Conservation (phyloP, 1,284 basidiomycete species). For the Trichosporon ovoides region DNA sequence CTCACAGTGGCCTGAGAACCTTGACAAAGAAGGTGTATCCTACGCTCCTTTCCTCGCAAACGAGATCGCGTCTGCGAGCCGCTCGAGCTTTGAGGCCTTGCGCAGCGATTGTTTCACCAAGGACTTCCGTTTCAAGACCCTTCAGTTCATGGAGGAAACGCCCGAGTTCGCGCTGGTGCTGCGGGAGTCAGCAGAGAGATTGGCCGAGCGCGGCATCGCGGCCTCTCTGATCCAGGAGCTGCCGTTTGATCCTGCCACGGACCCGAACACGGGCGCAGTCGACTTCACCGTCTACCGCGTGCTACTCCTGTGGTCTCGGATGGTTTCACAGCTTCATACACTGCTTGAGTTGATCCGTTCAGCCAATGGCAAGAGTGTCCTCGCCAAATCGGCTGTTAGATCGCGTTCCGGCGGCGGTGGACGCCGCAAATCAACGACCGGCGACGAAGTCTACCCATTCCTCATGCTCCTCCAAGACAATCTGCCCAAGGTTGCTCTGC, state of each 20-base stretch:
- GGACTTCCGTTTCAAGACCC: too few relatives aligned
- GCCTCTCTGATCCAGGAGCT: slow-evolving; percentile 6
- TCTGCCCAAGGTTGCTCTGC: slow-evolving; percentile 10
- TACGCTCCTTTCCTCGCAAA: slow-evolving; percentile 15
- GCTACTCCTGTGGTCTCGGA: slow-evolving; percentile 30
- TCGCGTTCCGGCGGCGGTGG: slow-evolving; percentile 21
- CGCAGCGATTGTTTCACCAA: too few relatives aligned
- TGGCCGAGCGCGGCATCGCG: slow-evolving; percentile 9
- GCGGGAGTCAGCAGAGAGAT: slow-evolving; percentile 7
- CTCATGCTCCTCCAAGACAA: slow-evolving; percentile 21
- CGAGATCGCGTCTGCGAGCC: slow-evolving; percentile 14
- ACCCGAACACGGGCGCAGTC: slow-evolving; percentile 27
- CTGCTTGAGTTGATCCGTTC: slow-evolving; percentile 28
- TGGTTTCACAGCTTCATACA: slow-evolving; percentile 15
- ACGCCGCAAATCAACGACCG: slow-evolving; percentile 27
- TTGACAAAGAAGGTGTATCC: not conserved
- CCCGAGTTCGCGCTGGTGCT: not conserved
- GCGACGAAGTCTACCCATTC: slow-evolving; percentile 35
- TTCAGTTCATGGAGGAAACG: not conserved
- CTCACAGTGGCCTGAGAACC: not conserved
- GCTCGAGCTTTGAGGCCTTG: too few relatives aligned
- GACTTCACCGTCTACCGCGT: slow-evolving; percentile 21
- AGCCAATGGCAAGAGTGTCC: slow-evolving; percentile 28
- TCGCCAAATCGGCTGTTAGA: slow-evolving; percentile 28
- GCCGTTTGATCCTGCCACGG: slow-evolving; percentile 33